Evolutionary conservation across 257 asterid species (phyloP).

Genomic region (Scutellaria galericulata): DNA sequence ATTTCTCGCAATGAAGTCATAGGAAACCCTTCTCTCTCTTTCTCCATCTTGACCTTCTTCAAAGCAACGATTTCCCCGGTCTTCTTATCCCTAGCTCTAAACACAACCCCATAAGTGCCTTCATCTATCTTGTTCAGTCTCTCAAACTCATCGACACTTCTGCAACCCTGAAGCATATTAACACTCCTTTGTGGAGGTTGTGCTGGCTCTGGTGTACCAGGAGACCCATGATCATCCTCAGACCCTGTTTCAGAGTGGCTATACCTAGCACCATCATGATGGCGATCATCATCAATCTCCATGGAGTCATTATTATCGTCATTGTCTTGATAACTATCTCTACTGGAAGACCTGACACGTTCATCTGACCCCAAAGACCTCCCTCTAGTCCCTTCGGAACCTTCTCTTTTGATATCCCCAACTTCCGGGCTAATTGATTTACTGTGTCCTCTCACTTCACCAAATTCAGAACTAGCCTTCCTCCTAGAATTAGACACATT

Average conservation of each 20-base stretch:
- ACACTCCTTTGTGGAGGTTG: constrained; percentile 62
- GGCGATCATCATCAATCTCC: constrained; percentile 57
- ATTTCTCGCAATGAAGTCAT: constrained; percentile 88
- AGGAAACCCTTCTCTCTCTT: constrained; percentile 96
- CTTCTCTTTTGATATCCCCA: constrained; percentile 61
- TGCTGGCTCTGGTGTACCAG: constrained; percentile 50
- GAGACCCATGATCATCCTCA: constrained; percentile 55
- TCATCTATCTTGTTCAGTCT: constrained; percentile 90
- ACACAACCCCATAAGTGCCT: constrained; percentile 95
- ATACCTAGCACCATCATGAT: constrained; percentile 44
- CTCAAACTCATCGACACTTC: constrained; percentile 90
- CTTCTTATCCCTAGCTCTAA: constrained; percentile 86
- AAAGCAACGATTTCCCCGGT: constrained; percentile 91
- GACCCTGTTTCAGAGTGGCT: constrained; percentile 59
- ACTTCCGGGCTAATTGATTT: constrained; percentile 65
- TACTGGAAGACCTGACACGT: constrained; percentile 70
- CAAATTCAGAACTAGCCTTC: constrained; percentile 51
- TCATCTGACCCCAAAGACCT: constrained; percentile 72
- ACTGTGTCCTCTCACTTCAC: constrained; percentile 50
- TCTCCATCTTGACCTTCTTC: constrained; percentile 97
- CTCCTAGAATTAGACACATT: constrained; percentile 46
- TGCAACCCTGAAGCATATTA: constrained; percentile 92
- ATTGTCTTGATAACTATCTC: constrained; percentile 64
- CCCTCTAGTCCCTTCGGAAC: constrained; percentile 55
- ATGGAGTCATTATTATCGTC: constrained; percentile 49